Percentiles rank a stretch among this genome's conserved stretches.
Evolutionary conservation across 2,329 filamentous ascomycete genomes (phyloP).

Genomic region (Nemania diffusa): DNA sequence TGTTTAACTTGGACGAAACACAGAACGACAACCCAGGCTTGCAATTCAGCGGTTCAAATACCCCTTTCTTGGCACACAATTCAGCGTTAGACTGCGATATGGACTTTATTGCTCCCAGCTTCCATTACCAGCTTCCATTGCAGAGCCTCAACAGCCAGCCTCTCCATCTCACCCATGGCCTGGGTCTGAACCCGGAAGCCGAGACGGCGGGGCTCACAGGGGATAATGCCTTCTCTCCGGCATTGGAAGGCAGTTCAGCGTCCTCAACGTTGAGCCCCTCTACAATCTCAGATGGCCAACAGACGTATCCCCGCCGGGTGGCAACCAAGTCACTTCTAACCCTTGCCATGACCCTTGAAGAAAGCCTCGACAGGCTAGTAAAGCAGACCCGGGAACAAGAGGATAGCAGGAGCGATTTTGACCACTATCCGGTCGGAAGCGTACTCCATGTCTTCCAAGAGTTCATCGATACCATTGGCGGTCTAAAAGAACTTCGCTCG

Average conservation of each 20-base stretch:
- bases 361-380: background rate
- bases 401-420: background rate
- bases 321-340: background rate
- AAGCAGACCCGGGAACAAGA: background rate
- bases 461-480: background rate
- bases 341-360: background rate
- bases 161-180: background rate
- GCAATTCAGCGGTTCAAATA: background rate
- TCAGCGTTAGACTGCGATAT: background rate
- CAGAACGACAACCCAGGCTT: background rate
- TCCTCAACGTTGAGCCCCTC: background rate
- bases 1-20: background rate
- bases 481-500: background rate
- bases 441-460: background rate
- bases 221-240: background rate
- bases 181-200: background rate
- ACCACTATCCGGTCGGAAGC: background rate
- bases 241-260: background rate
- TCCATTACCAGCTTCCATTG: background rate
- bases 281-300: background rate
- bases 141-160: background rate
- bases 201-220: background rate
- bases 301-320: background rate
- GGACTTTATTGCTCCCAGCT: background rate
- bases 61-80: background rate